Evolutionary conservation across 805 yeast genomes (phyloP), one percentile per base, ranked within the genome.

Genomic region (Yarrowia sp.): DNA sequence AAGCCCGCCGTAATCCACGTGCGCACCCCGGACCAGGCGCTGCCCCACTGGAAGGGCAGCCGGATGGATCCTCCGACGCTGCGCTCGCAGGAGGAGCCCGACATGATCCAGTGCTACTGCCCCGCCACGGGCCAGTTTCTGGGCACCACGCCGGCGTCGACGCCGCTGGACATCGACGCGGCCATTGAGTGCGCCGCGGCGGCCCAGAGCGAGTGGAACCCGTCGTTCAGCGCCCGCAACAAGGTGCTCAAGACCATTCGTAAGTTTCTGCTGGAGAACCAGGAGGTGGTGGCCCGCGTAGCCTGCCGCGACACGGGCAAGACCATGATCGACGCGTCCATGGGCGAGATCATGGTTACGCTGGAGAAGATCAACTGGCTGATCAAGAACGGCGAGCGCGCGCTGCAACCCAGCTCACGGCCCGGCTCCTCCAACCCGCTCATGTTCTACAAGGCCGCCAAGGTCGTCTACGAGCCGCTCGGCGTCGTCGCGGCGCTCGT

Each of bases 281-380:
- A 94, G 73, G 92, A 87, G 62, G 83, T 85, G 56, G 82, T 94
- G 51, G 96, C 97, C 3, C 80, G 96, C 49, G 87, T 94, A 8
- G 97, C 98, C 0, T 94, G 98, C 72, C 80, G 99, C 66, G 99
- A 94, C 70, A 87, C 96, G 18, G 99, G 99, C 29, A 94, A 94
- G 72, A 92, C 98, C 1, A 86, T 88, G 86, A 77, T 94, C 41
- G 98, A 94, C 76, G 98, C 98, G 3, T 86, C 94, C 49, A 67
- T 74, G 21, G 97, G 97, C 56, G 97, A 93, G 74, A 90, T 94
- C 51, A 81, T 94, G 83, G 98, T 92, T 14, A 93, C 99, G 0
- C 78, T 93, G 63, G 99, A 94, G 72, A 94, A 94, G 72, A 75
- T 93, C 68, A 85, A 86, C 66, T 94, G 99, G 99, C 84, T 88